Percentiles rank a stretch among this genome's conserved stretches.
Evolutionary conservation across 2,329 filamentous ascomycete species (phyloP).

Genomic region (Plenodomus biglobosus): DNA sequence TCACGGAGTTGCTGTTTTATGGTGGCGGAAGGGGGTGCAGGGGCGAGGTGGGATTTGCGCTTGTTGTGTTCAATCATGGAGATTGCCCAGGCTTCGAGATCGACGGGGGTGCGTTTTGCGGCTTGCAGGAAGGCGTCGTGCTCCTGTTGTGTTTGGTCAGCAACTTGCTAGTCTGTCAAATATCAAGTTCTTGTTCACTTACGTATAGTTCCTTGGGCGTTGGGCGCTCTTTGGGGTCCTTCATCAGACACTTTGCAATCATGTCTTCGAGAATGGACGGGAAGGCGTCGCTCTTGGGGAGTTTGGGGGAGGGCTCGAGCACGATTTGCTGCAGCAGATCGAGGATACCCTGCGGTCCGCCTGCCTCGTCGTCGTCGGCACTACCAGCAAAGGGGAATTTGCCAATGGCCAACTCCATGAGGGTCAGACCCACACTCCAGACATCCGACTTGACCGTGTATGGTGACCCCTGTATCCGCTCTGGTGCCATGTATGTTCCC

Average conservation of each 20-base stretch:
- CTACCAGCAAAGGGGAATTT: constrained; percentile 94
- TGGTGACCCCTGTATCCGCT: constrained; percentile 93
- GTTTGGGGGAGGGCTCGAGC: constrained; percentile 86
- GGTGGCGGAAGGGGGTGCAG: constrained; percentile 69
- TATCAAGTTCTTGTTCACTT: constrained; percentile 46
- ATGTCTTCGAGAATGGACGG: constrained; percentile 93
- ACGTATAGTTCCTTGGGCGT: constrained; percentile 93
- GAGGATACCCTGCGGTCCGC: constrained; percentile 85
- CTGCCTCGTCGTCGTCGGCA: constrained; percentile 67
- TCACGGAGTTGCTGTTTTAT: constrained; percentile 45
- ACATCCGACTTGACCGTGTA: constrained; percentile 99
- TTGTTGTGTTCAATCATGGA: constrained; percentile 94
- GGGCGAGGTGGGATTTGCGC: constrained; percentile 88
- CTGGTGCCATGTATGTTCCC: constrained; percentile 98
- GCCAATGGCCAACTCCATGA: constrained; percentile 97
- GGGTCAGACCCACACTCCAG: constrained; percentile 92
- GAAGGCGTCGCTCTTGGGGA: constrained; percentile 97
- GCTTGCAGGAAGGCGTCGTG: constrained; percentile 93
- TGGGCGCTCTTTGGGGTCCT: constrained; percentile 83
- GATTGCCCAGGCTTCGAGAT: constrained; percentile 90
- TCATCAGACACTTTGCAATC: constrained; percentile 92
- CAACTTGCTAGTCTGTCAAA: background rate
- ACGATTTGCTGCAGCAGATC: constrained; percentile 97
- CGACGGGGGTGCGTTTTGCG: constrained; percentile 92
- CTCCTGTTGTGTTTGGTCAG: constrained; percentile 61